Evolutionary conservation across 2,329 filamentous ascomycete species (phyloP), one percentile per base, ranked within the genome.

Genomic region (Davidsoniella eucalypti): DNA sequence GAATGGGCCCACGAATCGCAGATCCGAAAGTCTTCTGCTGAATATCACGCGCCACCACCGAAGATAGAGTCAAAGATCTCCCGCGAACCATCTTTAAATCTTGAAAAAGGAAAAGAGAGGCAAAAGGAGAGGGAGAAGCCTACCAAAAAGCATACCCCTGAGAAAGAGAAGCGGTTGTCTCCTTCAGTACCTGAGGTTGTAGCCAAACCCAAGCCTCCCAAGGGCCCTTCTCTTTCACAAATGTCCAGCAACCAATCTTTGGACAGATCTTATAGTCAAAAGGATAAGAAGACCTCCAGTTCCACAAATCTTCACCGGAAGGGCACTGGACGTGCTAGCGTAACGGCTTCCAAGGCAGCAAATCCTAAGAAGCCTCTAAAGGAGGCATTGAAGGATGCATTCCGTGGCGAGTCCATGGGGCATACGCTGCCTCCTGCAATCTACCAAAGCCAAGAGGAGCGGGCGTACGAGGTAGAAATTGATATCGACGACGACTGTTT

Each of bases 351-450:
- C 8, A 42, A 36, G 36, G 23, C 44, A 7, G 43, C 48, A 9
- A 47, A 21, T 9, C 29, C 39, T 10, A 78, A 72, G 58, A 68
- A 67, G 36, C 72, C 71, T 0, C 67, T 81, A 49, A 69, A 77
- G 18, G 77, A 78, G 39, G 69, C 71, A 43, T 62, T 82, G 7
- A 74, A 73, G 49, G 76, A 78, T 54, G 78, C 76, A 3, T 81
- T 82, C 57, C 70, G 71, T 38, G 78, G 78, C 26, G 76, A 81
- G 58, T 80, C 77, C 2, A 68, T 62, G 2, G 66, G 66, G 8
- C 65, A 70, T 52, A 63, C 64, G 17, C 63, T 69, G 4, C 65
- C 66, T 12, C 67, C 69, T 1, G 65, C 65, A 53, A 64, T 67
- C 23, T 75, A 75, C 53, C 67, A 71, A 37, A 72, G 68, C 47